These are phyloP conservation scores for Blastobotrys attinorum DNA, from an alignment of 805 yeast genomes.

Conservation along the genomic window DNA sequence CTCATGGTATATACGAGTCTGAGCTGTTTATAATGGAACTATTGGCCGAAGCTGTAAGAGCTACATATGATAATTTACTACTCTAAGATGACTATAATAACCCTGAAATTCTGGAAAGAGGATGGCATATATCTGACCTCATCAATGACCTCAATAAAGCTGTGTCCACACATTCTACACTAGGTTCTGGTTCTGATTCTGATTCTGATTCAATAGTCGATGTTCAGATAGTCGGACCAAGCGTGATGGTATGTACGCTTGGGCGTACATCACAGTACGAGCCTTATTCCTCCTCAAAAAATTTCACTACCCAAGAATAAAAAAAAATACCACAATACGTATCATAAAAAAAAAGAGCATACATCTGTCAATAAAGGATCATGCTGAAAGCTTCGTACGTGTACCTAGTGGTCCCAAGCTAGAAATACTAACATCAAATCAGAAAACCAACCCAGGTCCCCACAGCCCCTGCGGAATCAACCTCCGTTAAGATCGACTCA, in stretches of 20 bases:
- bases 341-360: no score
- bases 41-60: no score
- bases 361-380: no score
- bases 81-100: no score
- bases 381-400: neutral
- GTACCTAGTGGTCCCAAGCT: neutral
- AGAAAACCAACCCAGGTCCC: conserved; percentile 5
- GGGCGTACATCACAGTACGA: neutral
- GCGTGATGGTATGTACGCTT: neutral
- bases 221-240: neutral
- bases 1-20: no score
- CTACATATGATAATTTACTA: no score
- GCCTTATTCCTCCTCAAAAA: neutral
- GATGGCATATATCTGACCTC: no score
- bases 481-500: conserved; percentile 19
- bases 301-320: neutral
- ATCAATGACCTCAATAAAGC: no score
- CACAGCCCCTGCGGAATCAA: conserved; percentile 10
- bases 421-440: neutral
- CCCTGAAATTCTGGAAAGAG: no score
- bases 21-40: no score
- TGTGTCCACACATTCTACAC: no score
- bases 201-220: neutral
- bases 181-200: no score
- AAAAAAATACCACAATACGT: neutral